These are phyloP conservation scores for Fusarium vanettenii DNA, from an alignment of 2,329 filamentous ascomycete genomes.

Conservation along the genomic window DNA sequence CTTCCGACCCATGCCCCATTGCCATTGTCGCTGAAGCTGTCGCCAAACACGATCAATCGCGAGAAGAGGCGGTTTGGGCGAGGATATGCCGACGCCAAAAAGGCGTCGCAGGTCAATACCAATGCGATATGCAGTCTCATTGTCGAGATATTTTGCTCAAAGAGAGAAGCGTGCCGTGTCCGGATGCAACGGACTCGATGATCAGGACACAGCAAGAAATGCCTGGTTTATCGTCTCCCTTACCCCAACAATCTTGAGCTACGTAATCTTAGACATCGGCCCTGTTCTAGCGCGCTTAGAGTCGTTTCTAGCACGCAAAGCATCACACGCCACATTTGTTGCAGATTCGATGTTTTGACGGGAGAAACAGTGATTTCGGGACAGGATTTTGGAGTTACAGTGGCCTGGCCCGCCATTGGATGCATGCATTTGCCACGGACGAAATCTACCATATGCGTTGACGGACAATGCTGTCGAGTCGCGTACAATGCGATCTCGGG, in stretches of 20 bases:
- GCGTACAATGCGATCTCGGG: not conserved
- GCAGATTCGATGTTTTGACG: not conserved
- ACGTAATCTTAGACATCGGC: not conserved
- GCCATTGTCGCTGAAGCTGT: constrained; percentile 34
- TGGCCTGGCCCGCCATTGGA: not conserved
- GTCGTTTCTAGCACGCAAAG: not conserved
- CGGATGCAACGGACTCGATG: not conserved
- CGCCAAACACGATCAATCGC: constrained; percentile 28
- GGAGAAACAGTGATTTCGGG: not conserved
- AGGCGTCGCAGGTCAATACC: not conserved
- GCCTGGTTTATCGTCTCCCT: not conserved
- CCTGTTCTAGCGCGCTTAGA: not conserved
- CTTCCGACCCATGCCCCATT: constrained; percentile 31
- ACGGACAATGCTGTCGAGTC: too few relatives aligned
- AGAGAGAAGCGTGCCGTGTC: not conserved
- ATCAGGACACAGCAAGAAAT: not conserved
- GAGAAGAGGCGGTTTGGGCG: not conserved
- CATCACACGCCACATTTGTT: not conserved
- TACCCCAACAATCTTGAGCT: not conserved
- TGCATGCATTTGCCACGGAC: fast-evolving
- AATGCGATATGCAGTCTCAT: not conserved
- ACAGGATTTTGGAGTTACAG: not conserved
- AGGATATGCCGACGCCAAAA: not conserved
- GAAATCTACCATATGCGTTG: not conserved
- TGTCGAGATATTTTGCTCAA: not conserved